Evolutionary conservation across 202 grass and related monocot genomes (phyloP).

Genomic region (Carex sylvatica): DNA sequence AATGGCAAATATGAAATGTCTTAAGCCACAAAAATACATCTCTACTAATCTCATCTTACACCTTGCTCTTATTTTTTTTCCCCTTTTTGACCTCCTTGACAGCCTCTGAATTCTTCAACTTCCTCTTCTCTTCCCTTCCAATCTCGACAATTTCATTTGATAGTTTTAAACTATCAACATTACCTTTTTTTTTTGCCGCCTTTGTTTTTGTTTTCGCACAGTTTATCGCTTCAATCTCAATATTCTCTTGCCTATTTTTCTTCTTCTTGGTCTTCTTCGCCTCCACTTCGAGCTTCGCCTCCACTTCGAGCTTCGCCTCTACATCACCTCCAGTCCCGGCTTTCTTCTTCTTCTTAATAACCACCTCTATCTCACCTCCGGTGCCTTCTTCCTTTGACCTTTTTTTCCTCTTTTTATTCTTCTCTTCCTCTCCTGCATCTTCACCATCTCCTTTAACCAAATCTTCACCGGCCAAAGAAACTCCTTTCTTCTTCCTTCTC

Average conservation of each 20-base stretch:
- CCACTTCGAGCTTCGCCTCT: slow-evolving; percentile 19
- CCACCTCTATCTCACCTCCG: slow-evolving; percentile 15
- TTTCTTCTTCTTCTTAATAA: slow-evolving; percentile 35
- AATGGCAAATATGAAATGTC: not conserved
- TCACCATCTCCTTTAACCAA: not conserved
- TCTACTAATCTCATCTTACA: not conserved
- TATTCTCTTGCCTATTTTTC: slow-evolving; percentile 27
- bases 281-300: not conserved
- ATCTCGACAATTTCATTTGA: not conserved
- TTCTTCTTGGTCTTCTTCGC: slow-evolving; percentile 26
- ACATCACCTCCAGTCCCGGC: slow-evolving; percentile 16
- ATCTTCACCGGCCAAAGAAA: not conserved
- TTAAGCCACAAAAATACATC: not conserved
- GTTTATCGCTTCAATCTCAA: not conserved
- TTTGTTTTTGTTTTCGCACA: slow-evolving; percentile 15
- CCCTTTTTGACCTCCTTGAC: not conserved
- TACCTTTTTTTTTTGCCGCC: not conserved
- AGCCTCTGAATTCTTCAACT: not conserved
- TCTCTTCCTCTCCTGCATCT: not conserved
- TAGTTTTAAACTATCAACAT: not conserved
- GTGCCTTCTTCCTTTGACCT: slow-evolving; percentile 14
- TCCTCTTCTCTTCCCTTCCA: not conserved
- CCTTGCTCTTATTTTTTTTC: not conserved
- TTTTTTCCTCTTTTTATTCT: slow-evolving; percentile 26
- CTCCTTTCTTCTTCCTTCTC: not conserved